Conservation (phyloP, 306 rosid species). For the Trifolium repens region DNA sequence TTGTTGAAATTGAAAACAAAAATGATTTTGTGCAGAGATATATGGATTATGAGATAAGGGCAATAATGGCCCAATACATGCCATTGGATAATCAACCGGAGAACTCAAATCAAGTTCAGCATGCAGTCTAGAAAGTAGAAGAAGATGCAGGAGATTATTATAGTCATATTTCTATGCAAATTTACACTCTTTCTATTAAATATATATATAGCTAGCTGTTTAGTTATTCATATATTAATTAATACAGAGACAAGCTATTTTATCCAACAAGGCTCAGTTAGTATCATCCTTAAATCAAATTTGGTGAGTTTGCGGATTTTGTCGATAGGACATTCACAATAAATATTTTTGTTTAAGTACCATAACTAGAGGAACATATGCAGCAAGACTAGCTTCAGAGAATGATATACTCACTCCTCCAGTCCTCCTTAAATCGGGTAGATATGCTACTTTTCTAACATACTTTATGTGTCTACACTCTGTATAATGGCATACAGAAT, state of each 20-base stretch:
- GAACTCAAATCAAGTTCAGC: conserved; percentile 48
- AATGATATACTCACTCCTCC: too few relatives aligned
- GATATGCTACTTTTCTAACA: too few relatives aligned
- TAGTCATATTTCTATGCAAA: conserved; percentile 17
- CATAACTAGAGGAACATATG: too few relatives aligned
- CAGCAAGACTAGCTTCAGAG: too few relatives aligned
- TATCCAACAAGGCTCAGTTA: not conserved
- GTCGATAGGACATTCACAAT: too few relatives aligned
- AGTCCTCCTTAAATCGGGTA: too few relatives aligned
- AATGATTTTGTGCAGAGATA: conserved; percentile 65
- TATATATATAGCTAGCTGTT: not conserved
- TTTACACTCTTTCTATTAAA: not conserved
- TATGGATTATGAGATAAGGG: conserved; percentile 94
- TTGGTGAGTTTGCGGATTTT: too few relatives aligned
- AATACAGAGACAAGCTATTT: not conserved
- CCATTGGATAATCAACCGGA: conserved; percentile 91
- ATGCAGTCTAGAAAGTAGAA: conserved; percentile 50
- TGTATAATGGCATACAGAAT: too few relatives aligned
- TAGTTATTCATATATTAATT: not conserved
- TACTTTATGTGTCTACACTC: too few relatives aligned
- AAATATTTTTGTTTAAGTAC: too few relatives aligned
- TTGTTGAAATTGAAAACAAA: not conserved
- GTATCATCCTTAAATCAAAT: too few relatives aligned
- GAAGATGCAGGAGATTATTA: not conserved
- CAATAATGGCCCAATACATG: conserved; percentile 99